phyloP scores from a whole-genome alignment of 208 protist species.

The Acanthamoeba culbertsoni region DNA sequence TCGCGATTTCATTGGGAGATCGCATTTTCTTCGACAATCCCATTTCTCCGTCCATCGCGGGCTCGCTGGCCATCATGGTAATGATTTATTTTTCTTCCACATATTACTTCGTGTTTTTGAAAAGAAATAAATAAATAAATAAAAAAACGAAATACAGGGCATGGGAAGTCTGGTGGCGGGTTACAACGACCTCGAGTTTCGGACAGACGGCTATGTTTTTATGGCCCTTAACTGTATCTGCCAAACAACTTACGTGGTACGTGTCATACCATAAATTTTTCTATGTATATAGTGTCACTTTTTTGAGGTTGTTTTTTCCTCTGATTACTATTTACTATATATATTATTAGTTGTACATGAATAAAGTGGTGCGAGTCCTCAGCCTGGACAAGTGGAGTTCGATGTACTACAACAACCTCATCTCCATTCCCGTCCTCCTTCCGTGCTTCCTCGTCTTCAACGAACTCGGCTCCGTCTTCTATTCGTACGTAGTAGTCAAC shows the following conservation, averaged over 20 bases:
- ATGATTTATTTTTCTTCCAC: not conserved
- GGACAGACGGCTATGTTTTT: not conserved
- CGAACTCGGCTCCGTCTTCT: not conserved
- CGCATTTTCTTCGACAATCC: constrained; percentile 35
- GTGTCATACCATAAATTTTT: not conserved
- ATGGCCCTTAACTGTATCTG: not conserved
- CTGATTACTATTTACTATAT: not conserved
- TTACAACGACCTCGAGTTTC: constrained; percentile 52
- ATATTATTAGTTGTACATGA: constrained; percentile 14
- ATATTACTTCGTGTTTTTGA: not conserved
- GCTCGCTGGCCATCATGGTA: not conserved
- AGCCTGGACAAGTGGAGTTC: not conserved
- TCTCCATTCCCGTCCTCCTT: not conserved
- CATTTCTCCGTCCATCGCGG: not conserved
- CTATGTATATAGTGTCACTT: no score
- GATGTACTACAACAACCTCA: constrained; percentile 42
- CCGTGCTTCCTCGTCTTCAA: not conserved
- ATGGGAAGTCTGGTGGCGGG: not conserved
- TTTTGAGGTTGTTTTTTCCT: not conserved
- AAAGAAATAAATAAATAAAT: not conserved
- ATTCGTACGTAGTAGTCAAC: not conserved
- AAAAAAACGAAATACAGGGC: not conserved
- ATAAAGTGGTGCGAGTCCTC: not conserved
- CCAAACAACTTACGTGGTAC: not conserved
- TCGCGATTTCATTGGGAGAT: constrained; percentile 24